phyloP scores from a whole-genome alignment of 257 asterid species.

The Penstemon eatonii region DNA sequence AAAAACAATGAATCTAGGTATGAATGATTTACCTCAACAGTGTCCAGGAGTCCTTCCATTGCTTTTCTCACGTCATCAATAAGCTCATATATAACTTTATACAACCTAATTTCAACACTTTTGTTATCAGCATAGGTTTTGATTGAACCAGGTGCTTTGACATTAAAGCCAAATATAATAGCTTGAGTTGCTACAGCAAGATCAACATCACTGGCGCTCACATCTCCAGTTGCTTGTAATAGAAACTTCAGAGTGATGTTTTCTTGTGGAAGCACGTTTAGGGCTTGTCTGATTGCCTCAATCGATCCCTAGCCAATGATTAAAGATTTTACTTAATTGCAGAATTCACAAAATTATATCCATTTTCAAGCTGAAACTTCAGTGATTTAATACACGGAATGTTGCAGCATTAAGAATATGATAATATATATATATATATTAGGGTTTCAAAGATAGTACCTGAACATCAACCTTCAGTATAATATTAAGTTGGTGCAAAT shows the following conservation, averaged over 20 bases:
- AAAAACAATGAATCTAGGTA: not conserved
- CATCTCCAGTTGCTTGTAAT: constrained; percentile 91
- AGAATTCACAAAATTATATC: not conserved
- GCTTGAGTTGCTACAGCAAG: constrained; percentile 94
- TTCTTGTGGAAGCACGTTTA: constrained; percentile 87
- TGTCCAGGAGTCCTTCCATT: constrained; percentile 95
- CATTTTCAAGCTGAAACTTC: not conserved
- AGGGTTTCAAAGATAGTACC: constrained; percentile 45
- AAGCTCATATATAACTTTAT: constrained; percentile 88
- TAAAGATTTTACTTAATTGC: constrained; percentile 20
- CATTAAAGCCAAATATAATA: constrained; percentile 86
- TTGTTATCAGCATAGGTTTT: constrained; percentile 74
- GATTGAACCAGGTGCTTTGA: constrained; percentile 76
- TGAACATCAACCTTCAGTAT: constrained; percentile 94
- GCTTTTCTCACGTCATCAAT: constrained; percentile 89
- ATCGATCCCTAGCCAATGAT: constrained; percentile 68
- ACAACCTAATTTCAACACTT: constrained; percentile 77
- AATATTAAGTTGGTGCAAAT: constrained; percentile 88
- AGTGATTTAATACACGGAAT: not conserved
- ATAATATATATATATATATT: not conserved
- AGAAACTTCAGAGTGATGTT: constrained; percentile 92
- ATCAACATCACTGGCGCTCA: constrained; percentile 83
- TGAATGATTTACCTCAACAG: constrained; percentile 68
- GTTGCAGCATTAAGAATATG: not conserved
- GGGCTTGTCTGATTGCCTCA: constrained; percentile 92